A percentile compares a stretch with the other conserved stretches of the same genome.
Evolutionary conservation across 2,329 filamentous ascomycete species (phyloP).

Genomic region (Bipolaris victoriae): DNA sequence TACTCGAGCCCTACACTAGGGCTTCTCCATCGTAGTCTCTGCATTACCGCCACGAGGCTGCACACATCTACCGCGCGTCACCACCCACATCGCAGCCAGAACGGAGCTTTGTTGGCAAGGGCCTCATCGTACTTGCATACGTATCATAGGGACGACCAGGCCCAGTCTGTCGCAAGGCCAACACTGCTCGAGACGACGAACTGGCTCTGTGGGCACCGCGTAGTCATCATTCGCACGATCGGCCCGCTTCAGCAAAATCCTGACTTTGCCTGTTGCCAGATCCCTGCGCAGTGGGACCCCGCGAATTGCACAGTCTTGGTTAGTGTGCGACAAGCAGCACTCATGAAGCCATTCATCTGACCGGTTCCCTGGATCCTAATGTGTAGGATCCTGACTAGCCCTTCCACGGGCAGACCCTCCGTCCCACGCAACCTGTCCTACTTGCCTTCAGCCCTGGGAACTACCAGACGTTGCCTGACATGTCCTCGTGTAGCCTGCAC

Average conservation of each 20-base stretch:
- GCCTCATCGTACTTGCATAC: background rate
- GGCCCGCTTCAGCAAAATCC: slow-evolving; percentile 10
- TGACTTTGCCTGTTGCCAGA: background rate
- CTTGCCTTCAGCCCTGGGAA: slow-evolving; percentile 13
- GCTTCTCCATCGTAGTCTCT: background rate
- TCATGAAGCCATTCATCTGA: slow-evolving; percentile 10
- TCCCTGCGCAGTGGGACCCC: slow-evolving; percentile 9
- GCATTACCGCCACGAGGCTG: slow-evolving; percentile 18
- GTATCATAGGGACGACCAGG: background rate
- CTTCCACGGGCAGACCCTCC: slow-evolving; percentile 8
- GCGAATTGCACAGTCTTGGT: slow-evolving; percentile 8
- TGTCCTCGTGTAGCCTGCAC: slow-evolving; percentile 8
- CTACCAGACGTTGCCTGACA: slow-evolving; percentile 13
- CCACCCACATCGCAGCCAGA: background rate
- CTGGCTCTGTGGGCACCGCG: background rate
- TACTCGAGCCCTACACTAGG: background rate
- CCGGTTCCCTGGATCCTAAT: background rate
- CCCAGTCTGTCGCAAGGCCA: slow-evolving; percentile 4
- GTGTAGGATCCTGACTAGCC: background rate
- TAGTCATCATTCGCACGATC: slow-evolving; percentile 5
- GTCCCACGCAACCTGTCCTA: slow-evolving; percentile 15
- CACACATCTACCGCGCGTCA: slow-evolving; percentile 4
- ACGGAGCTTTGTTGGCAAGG: background rate
- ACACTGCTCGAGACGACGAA: slow-evolving; percentile 3
- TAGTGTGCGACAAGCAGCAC: background rate